Evolutionary conservation across 495 filamentous ascomycete genomes (phyloP), one percentile per base, ranked within the genome.

Genomic region (Annulohypoxylon bovei): DNA sequence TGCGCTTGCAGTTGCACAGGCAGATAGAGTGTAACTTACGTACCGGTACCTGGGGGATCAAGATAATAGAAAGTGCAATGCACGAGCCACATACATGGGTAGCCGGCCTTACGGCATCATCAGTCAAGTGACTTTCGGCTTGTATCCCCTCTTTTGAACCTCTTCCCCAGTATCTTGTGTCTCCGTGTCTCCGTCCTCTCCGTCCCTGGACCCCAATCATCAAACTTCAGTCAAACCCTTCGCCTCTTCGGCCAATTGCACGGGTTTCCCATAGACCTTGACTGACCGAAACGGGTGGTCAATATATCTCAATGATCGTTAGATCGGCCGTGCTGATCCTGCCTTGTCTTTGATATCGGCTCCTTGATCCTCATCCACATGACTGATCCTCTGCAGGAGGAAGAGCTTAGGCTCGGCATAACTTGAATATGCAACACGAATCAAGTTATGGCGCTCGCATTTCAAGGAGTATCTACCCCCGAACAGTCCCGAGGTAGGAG

Each of bases 361-460:
- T 35, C 37, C 33, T 56, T 47, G 25, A 59, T 6, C 62, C 49
- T 50, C 33, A 42, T 54, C 55, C 70, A 67, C 64, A 72, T 72
- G 70, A 68, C 60, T 50, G 64, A 61, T 59, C 53, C 64, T 65
- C 39, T 42, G 47, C 39, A 25, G 22, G 59, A 56, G 28, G 20
- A 56, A 20, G 20, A 62, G 70, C 64, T 72, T 68, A 72, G 70
- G 40, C 58, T 68, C 70, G 70, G 70, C 70, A 72, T 61, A 68
- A 64, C 47, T 61, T 32, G 64, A 40, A 35, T 35, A 32, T 63
- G 59, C 62, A 50, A 52, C 35, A 57, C 52, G 39, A 42, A 14
- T 39, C 35, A 32, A 53, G 16, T 39, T 42, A 68, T 49, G 46
- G 61, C 65, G 33, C 30, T 39, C 64, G 25, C 35, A 44, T 46